Conservation (phyloP, 129 eudicot species). For the Tagetes patula region DNA sequence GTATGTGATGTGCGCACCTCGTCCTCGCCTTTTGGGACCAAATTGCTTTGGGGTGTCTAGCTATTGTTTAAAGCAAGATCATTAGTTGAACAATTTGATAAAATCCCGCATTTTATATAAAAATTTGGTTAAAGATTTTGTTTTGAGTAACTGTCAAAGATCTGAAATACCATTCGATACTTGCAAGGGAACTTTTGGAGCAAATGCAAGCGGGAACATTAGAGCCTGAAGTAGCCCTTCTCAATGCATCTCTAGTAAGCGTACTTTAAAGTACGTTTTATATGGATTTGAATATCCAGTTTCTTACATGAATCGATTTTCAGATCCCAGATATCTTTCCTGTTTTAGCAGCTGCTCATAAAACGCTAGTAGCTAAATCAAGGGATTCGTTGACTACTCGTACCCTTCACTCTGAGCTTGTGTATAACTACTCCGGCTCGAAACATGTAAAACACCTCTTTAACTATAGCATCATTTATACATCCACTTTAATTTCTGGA, state of each 20-base stretch:
- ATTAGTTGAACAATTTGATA: too few relatives aligned
- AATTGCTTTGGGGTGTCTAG: too few relatives aligned
- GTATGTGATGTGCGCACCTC: too few relatives aligned
- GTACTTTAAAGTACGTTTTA: not conserved
- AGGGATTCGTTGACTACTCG: conserved; percentile 77
- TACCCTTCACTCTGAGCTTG: conserved; percentile 87
- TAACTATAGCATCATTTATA: not conserved
- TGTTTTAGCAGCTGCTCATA: conserved; percentile 91
- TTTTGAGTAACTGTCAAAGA: not conserved
- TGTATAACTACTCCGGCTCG: conserved; percentile 93
- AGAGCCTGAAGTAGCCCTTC: conserved; percentile 88
- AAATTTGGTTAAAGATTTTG: not conserved
- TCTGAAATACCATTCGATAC: not conserved
- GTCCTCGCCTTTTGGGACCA: too few relatives aligned
- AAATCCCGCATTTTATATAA: not conserved
- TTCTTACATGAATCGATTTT: not conserved
- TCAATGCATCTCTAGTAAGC: conserved; percentile 82
- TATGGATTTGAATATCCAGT: not conserved
- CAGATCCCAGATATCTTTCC: conserved; percentile 87
- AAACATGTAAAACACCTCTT: conserved; percentile 60
- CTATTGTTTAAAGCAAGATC: too few relatives aligned
- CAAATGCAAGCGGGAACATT: conserved; percentile 89
- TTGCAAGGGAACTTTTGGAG: conserved; percentile 71
- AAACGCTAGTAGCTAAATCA: conserved; percentile 66
- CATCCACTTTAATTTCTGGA: not conserved